These are phyloP conservation scores for Saccharomycopsis selenospora DNA, from an alignment of 805 yeast species.

Conservation along the genomic window DNA sequence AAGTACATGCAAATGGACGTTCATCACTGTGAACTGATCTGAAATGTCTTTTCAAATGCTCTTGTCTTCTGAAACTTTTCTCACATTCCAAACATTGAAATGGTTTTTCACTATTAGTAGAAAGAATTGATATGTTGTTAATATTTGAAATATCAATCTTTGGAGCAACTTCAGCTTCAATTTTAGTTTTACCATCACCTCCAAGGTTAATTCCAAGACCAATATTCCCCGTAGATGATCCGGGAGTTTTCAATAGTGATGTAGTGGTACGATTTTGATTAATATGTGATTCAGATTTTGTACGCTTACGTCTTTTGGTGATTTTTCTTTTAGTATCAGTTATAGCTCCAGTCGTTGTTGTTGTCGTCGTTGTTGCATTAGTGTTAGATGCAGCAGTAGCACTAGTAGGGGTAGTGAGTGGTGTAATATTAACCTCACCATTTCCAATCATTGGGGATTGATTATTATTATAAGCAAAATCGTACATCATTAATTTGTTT, in stretches of 20 bases:
- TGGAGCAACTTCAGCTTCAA: background rate
- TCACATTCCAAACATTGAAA: conserved; percentile 33
- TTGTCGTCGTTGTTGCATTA: background rate
- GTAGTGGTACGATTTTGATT: background rate
- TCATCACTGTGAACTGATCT: conserved; percentile 57
- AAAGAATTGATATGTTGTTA: conserved; percentile 9
- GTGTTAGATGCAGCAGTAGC: background rate
- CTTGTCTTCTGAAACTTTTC: conserved; percentile 50
- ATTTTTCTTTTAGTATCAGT: background rate
- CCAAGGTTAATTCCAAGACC: background rate
- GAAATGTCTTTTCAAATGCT: conserved; percentile 60
- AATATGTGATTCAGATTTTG: conserved; percentile 13
- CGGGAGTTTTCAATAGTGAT: background rate
- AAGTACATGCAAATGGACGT: conserved; percentile 50
- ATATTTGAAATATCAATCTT: conserved; percentile 12
- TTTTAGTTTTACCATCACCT: background rate
- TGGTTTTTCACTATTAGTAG: conserved; percentile 28
- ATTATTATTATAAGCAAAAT: background rate
- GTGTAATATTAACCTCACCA: background rate
- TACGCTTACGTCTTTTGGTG: conserved; percentile 14
- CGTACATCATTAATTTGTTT: background rate
- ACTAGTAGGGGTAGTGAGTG: background rate
- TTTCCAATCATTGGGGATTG: too few relatives aligned
- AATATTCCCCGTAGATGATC: background rate
- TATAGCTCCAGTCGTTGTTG: background rate